Percentiles rank a stretch among this genome's conserved stretches.
phyloP scores from a whole-genome alignment of 306 rosid genomes.

The Hylodesmum podocarpum region DNA sequence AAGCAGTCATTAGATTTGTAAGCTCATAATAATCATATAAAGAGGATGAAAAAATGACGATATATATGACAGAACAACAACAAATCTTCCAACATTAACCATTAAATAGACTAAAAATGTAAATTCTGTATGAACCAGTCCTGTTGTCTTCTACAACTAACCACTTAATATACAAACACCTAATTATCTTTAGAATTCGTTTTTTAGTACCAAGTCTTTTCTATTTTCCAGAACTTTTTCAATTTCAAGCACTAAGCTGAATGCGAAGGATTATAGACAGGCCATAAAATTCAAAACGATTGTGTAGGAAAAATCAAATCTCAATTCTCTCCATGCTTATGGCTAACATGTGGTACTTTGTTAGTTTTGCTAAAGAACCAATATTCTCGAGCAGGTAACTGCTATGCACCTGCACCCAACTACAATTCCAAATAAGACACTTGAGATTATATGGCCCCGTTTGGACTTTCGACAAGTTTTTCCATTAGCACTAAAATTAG shows the following conservation, averaged over 20 bases:
- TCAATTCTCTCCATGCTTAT: background rate
- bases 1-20: background rate
- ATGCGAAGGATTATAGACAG: background rate
- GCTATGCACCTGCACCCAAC: constrained; percentile 11
- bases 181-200: background rate
- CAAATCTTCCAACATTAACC: background rate
- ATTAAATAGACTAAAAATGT: background rate
- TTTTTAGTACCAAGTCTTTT: too few species aligned
- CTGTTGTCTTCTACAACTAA: background rate
- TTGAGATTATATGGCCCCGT: too few species aligned
- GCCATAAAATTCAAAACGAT: background rate
- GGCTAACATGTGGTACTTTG: background rate
- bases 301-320: background rate
- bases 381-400: background rate
- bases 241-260: background rate
- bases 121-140: background rate
- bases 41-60: background rate
- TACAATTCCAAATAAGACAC: background rate
- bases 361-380: background rate
- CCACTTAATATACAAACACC: background rate
- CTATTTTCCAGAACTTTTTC: too few species aligned
- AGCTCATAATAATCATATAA: background rate
- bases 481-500: too few species aligned
- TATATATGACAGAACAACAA: background rate
- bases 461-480: too few species aligned